Evolutionary conservation across 345 rosid genomes (phyloP).

Genomic region (Kandelia obovata): DNA sequence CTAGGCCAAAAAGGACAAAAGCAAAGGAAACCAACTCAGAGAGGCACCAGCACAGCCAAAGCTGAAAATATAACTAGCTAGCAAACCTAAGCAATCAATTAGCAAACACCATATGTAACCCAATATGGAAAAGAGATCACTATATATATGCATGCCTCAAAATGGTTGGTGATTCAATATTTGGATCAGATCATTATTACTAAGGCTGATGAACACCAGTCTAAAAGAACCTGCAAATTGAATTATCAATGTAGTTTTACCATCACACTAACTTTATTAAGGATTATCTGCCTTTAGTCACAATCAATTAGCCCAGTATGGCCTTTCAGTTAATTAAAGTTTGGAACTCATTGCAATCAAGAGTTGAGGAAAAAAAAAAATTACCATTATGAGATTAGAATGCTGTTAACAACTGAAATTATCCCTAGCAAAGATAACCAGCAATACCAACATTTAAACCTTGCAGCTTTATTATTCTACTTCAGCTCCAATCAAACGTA

Average conservation of each 20-base stretch:
- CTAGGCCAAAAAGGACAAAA: constrained; percentile 33
- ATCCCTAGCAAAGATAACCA: no score
- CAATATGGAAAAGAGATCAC: neutral
- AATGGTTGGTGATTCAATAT: no score
- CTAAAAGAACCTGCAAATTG: neutral
- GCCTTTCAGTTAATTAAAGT: neutral
- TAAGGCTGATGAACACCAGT: neutral
- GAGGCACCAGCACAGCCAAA: constrained; percentile 18
- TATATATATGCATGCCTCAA: neutral
- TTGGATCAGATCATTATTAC: neutral
- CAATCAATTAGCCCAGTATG: neutral
- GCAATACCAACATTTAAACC: neutral
- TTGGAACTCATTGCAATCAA: no score
- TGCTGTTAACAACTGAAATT: neutral
- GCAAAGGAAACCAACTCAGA: constrained; percentile 27
- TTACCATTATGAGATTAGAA: neutral
- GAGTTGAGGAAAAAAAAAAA: no score
- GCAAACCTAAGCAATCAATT: neutral
- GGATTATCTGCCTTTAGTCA: neutral
- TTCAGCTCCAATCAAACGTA: neutral
- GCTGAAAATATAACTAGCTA: constrained; percentile 4
- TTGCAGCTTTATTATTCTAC: neutral
- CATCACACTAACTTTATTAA: neutral
- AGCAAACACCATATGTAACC: neutral
- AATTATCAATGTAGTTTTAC: neutral